These are phyloP conservation scores for Leccinum griseonigrum DNA, from an alignment of 1,284 basidiomycete genomes.

Conservation along the genomic window DNA sequence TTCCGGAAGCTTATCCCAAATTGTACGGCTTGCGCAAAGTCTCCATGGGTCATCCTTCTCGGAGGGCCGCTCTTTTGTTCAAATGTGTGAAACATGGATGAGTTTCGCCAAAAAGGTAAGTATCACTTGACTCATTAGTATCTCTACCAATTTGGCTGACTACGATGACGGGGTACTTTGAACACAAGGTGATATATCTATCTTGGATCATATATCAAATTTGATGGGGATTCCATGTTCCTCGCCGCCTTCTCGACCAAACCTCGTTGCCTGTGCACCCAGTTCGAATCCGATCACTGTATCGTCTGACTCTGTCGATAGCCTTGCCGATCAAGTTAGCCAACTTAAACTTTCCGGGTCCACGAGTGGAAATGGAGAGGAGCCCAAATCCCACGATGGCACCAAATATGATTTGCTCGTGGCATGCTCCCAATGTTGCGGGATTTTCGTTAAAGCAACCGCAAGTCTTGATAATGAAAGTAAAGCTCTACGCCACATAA, in stretches of 20 bases:
- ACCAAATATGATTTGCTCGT: conserved; percentile 25
- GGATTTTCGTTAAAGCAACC: conserved; percentile 43
- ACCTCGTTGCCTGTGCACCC: background rate
- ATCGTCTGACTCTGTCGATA: conserved; percentile 18
- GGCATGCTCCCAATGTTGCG: conserved; percentile 40
- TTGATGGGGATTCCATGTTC: conserved; percentile 34
- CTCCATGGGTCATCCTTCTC: conserved; percentile 38
- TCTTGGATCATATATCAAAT: conserved; percentile 47
- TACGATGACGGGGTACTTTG: background rate
- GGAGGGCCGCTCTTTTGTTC: conserved; percentile 49
- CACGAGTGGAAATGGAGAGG: background rate
- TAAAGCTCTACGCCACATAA: background rate
- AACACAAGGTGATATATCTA: conserved; percentile 46
- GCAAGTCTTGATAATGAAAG: conserved; percentile 29
- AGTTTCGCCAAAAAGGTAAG: conserved; percentile 50
- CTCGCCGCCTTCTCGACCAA: conserved; percentile 5
- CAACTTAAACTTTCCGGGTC: conserved; percentile 18
- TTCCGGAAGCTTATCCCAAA: conserved; percentile 39
- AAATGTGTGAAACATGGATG: conserved; percentile 66
- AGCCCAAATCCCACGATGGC: background rate
- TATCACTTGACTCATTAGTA: background rate
- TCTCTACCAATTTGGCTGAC: background rate
- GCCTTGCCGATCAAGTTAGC: conserved; percentile 15
- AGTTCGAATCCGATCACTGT: background rate
- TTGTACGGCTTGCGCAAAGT: conserved; percentile 41